Evolutionary conservation across 2,329 filamentous ascomycete genomes (phyloP).

Genomic region (Alternaria gansuensis): DNA sequence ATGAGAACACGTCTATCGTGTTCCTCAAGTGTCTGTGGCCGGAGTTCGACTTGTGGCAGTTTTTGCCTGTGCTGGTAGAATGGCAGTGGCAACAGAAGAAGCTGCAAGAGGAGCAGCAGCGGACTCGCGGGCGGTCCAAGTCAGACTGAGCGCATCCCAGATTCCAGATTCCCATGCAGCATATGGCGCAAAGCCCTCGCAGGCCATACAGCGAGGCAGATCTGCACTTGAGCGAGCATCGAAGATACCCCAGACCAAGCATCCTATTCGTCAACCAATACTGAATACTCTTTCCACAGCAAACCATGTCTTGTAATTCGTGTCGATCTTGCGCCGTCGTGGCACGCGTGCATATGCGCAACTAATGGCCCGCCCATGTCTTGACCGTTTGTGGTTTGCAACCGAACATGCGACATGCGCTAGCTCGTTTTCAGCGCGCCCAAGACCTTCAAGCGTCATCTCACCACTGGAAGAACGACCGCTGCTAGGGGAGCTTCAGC

Average conservation of each 20-base stretch:
- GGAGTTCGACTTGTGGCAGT: conserved; percentile 92
- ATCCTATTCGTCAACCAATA: conserved; percentile 32
- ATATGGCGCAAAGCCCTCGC: conserved; percentile 16
- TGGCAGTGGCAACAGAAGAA: conserved; percentile 74
- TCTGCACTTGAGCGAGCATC: conserved; percentile 29
- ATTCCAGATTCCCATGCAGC: neutral
- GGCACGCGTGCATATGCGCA: conserved; percentile 22
- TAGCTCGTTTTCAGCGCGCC: conserved; percentile 11
- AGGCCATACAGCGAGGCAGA: conserved; percentile 12
- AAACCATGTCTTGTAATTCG: conserved; percentile 24
- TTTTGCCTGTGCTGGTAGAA: conserved; percentile 89
- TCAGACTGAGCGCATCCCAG: conserved; percentile 29
- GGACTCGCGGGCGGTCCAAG: conserved; percentile 42
- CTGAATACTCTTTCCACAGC: conserved; percentile 22
- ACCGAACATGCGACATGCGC: conserved; percentile 9
- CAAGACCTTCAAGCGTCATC: conserved; percentile 18
- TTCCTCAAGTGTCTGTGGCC: conserved; percentile 95
- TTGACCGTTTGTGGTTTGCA: conserved; percentile 3
- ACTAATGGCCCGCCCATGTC: conserved; percentile 21
- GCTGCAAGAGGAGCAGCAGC: conserved; percentile 50
- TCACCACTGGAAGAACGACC: conserved; percentile 7
- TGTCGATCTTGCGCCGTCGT: conserved; percentile 18
- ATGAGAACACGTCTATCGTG: conserved; percentile 89
- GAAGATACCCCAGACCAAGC: conserved; percentile 39
- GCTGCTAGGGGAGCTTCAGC: conserved; percentile 8